Base-by-base conservation (phyloP, 139 green algal species). In the Picochlorum sp. region DNA sequence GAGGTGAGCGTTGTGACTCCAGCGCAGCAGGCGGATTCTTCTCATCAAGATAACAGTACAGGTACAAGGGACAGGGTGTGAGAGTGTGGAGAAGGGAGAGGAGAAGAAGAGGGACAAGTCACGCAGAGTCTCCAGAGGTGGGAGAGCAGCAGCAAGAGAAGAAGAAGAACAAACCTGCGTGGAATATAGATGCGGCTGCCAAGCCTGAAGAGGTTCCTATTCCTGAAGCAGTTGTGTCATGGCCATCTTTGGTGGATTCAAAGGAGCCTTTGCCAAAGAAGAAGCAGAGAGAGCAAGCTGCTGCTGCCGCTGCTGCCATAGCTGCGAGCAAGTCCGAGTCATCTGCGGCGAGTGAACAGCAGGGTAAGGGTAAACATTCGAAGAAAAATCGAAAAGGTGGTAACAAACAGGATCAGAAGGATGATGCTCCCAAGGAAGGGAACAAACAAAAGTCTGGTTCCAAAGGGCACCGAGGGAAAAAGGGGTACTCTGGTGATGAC, bases 161-260 rank as follows among this genome's bases (percentile, higher is more conserved):
- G 13, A 65, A 65, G 23, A 26, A 20, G 18, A 20, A 45, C 38
- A 91, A 92, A 63, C 78, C 79, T 18, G 85, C 85, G 1, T 92
- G 85, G 85, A 81, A 81, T 13, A 83, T 88, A 78, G 78, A 85
- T 37, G 47, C 50, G 38, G 26, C 57, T 49, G 45, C 37, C 24
- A 30, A 44, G 6, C 3, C 62, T 55, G 26, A 44, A 59, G 70
- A 45, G 13, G 30, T 57, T 2, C 6, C 59, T 41, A 38, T 61
- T 13, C n/a, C 15, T 18, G 16, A 23, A 3, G 49, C 28, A 18
- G 50, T 63, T 1, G 51, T 58, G 2, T 57, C 64, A n/a, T 95
- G 88, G 88, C 87, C 88, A 0, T 83, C 83, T 0, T 71, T 95
- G 30, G 87, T 76, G 0, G 86, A 90, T 62, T 79, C 85, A 4